phyloP scores from a whole-genome alignment of 2,329 filamentous ascomycete genomes.

The Dactylella cylindrospora region DNA sequence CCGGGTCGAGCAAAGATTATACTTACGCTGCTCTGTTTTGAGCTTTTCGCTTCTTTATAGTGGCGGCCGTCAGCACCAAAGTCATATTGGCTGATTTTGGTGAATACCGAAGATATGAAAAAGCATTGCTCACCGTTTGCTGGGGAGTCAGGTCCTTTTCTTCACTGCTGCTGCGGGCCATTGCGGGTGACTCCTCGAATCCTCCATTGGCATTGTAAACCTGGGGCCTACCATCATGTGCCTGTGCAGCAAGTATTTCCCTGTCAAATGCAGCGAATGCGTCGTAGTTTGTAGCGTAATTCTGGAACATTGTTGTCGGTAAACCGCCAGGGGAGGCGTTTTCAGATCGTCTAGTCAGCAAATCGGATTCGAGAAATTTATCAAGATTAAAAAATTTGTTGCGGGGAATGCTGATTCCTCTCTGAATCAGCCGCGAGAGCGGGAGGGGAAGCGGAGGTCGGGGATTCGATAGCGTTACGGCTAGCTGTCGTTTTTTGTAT shows the following conservation, averaged over 20 bases:
- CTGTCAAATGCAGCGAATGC: constrained; percentile 39
- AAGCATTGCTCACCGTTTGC: constrained; percentile 51
- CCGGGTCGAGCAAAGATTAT: constrained; percentile 6
- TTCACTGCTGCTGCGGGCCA: constrained; percentile 55
- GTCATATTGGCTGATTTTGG: constrained; percentile 4
- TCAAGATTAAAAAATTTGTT: background rate
- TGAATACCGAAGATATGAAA: constrained; percentile 45
- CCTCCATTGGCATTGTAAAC: constrained; percentile 23
- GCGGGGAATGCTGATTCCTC: background rate
- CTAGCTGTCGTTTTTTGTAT: no score
- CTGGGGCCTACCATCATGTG: no score
- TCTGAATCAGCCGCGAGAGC: background rate
- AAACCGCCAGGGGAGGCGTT: constrained; percentile 14
- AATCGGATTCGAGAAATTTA: constrained; percentile 14
- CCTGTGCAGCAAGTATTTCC: constrained; percentile 41
- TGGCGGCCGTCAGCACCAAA: constrained; percentile 51
- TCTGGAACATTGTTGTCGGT: constrained; percentile 36
- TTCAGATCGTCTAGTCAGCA: constrained; percentile 12
- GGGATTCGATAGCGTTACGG: background rate
- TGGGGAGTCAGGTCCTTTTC: constrained; percentile 61
- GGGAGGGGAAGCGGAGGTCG: background rate
- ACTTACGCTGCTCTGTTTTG: constrained; percentile 73
- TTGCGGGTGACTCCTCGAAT: constrained; percentile 8
- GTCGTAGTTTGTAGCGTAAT: constrained; percentile 37
- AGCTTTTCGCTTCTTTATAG: constrained; percentile 64